Evolutionary conservation across 805 yeast genomes (phyloP).

Genomic region (Wickerhamomyces silvicola): DNA sequence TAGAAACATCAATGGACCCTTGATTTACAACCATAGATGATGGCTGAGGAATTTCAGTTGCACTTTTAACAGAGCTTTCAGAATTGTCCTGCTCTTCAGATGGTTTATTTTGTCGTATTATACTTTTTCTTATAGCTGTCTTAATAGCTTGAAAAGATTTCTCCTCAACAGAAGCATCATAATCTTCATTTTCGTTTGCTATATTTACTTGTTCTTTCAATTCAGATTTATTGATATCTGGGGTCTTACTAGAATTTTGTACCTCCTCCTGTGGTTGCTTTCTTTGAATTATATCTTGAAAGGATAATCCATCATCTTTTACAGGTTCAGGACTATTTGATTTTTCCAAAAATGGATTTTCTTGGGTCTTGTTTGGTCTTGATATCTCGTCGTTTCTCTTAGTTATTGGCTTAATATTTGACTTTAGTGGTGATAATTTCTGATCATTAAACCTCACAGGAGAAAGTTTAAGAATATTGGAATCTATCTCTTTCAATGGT

Average conservation of each 20-base stretch:
- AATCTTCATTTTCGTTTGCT: conserved; percentile 7
- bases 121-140: conserved; percentile 38
- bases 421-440: no score
- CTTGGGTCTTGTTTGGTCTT: background rate
- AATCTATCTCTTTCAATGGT: conserved; percentile 15
- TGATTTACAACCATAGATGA: conserved; percentile 12
- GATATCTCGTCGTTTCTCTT: background rate
- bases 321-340: background rate
- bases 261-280: background rate
- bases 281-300: conserved; percentile 5
- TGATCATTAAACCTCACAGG: conserved; percentile 15
- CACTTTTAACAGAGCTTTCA: conserved; percentile 19
- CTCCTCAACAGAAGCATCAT: conserved; percentile 25
- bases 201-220: no score
- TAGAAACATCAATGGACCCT: conserved; percentile 7
- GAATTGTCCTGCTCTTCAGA: conserved; percentile 7
- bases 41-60: conserved; percentile 10
- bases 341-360: background rate
- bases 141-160: conserved; percentile 41
- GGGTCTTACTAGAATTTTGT: background rate
- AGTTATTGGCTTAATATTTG: no score
- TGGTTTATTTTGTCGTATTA: conserved; percentile 27
- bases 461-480: conserved; percentile 13
- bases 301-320: background rate
- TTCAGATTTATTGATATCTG: no score